Percentiles rank a stretch among this genome's conserved stretches.
Evolutionary conservation across 768 basidiomycete species (phyloP).

Genomic region (Sutorius australiensis): DNA sequence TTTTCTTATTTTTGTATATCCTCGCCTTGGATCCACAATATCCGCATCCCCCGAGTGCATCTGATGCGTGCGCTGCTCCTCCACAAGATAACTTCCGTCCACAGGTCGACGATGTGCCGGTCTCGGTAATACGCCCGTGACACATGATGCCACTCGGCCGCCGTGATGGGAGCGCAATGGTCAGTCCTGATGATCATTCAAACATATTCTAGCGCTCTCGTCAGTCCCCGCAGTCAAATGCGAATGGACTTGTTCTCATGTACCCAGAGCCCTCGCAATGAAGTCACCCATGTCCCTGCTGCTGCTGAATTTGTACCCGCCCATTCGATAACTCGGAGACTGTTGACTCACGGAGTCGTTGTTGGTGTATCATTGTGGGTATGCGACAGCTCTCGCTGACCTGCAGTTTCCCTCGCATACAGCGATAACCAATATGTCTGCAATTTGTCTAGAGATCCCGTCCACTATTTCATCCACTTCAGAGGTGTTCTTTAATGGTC

Average conservation of each 20-base stretch:
- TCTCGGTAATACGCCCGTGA: neutral
- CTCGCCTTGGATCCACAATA: constrained; percentile 10
- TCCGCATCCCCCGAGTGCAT: constrained; percentile 12
- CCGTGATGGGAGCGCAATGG: neutral
- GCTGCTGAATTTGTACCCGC: constrained; percentile 1
- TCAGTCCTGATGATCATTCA: neutral
- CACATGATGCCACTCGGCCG: neutral
- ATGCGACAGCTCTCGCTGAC: neutral
- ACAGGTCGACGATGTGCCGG: neutral
- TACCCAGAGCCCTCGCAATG: constrained; percentile 1
- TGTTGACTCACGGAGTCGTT: constrained; percentile 9
- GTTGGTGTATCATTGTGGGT: neutral
- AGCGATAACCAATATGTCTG: constrained; percentile 2
- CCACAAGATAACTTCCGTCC: constrained; percentile 11
- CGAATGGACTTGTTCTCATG: constrained; percentile 1
- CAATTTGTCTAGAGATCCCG: constrained; percentile 20
- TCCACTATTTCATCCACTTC: constrained; percentile 18
- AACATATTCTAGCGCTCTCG: neutral
- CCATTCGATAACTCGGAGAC: constrained; percentile 1
- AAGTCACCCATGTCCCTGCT: constrained; percentile 4
- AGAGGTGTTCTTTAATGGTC: constrained; percentile 24
- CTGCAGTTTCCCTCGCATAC: neutral
- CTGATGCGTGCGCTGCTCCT: constrained; percentile 19
- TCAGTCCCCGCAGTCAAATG: neutral
- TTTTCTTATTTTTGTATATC: constrained; percentile 17